Base-by-base conservation (phyloP, 495 filamentous ascomycete genomes). In the Talaromyces thailandensis region DNA sequence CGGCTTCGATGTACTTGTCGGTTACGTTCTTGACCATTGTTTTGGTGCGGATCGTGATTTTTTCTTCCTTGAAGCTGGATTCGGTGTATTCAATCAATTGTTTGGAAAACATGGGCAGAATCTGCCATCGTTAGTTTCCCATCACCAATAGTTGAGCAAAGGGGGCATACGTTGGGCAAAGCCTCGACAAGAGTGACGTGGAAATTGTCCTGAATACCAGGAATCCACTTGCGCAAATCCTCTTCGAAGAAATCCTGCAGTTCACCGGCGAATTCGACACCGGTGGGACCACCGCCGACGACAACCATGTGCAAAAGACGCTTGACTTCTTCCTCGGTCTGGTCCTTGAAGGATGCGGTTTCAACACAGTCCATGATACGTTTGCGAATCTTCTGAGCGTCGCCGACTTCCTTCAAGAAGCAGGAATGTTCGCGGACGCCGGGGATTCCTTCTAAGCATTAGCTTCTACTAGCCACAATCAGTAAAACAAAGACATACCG, bases 361-460 rank as follows among this genome's bases (percentile, higher is more conserved):
- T 99, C 94, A 64, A 96, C 90, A 71, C 95, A 98, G 80, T 99
- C 95, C 94, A 99, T 98, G 80, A 99, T 95, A 74, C 90, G 90
- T 80, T 91, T 96, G 68, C 94, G 91, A 70, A 99, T 98, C 66
- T 86, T 82, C 74, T 98, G 93, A 35, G 94, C 93, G 73, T 99
- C 94, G 63, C 81, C 84, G 65, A 99, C 95, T 77, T 99, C 94
- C 83, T 98, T 98, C 69, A 99, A 78, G 84, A 99, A 99, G 82
- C 92, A 96, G 64, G 89, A 92, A 81, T 99, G 73, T 76, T 99
- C 93, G 64, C 87, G 86, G 56, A 99, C 94, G 74, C 94, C 94
- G 28, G 89, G 89, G 69, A 99, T 98, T 69, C 86, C 84, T 87
- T 58, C n/a, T 2, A 4, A 66, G 31, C 57, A 35, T 18, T 61